Percentiles rank a stretch among this genome's conserved stretches.
phyloP scores from a whole-genome alignment of 257 asterid species.

The Dorcoceras hygrometricum region DNA sequence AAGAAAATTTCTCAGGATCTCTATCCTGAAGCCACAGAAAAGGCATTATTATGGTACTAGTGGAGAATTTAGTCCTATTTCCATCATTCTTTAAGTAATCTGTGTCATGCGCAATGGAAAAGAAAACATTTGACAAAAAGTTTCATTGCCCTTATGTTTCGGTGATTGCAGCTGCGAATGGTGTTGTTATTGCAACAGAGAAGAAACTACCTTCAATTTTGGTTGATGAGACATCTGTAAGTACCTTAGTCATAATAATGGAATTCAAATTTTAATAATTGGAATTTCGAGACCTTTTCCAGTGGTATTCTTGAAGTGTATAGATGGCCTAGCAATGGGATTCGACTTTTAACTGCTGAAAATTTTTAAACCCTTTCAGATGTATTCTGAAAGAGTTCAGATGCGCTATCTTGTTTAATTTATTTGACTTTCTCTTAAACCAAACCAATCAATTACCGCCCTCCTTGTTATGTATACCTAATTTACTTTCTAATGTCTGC shows the following conservation, averaged over 20 bases:
- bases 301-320: not conserved
- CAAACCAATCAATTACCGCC: not conserved
- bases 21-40: not conserved
- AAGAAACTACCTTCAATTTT: conserved; percentile 93
- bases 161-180: conserved; percentile 86
- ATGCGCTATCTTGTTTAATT: not conserved
- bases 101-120: not conserved
- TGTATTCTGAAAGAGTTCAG: not conserved
- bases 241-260: conserved; percentile 29
- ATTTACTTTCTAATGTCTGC: too few relatives aligned
- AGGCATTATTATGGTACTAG: not conserved
- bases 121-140: not conserved
- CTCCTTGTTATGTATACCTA: not conserved
- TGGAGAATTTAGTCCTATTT: not conserved
- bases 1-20: not conserved
- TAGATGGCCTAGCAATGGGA: not conserved
- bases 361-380: not conserved
- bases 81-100: not conserved
- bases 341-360: too few relatives aligned
- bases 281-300: not conserved
- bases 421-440: too few relatives aligned
- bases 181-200: conserved; percentile 91
- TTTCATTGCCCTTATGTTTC: conserved; percentile 18
- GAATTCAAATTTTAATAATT: not conserved
- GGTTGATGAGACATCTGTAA: conserved; percentile 96